Evolutionary conservation across 768 basidiomycete genomes (phyloP), one percentile per base, ranked within the genome.

Genomic region (Boletus coccyginus): DNA sequence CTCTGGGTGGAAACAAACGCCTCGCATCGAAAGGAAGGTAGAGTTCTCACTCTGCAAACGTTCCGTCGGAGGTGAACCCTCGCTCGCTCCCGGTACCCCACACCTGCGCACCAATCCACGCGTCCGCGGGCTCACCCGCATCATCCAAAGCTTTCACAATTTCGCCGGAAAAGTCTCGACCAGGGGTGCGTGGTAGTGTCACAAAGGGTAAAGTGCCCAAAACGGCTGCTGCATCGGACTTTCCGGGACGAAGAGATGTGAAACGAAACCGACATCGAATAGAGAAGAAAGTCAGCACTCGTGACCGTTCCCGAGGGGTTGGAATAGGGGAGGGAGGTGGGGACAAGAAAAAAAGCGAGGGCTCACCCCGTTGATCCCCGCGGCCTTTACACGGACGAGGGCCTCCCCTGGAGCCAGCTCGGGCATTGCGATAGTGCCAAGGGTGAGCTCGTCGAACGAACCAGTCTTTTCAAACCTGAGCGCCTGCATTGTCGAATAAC

Each of bases 111-210:
- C 68, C 72, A 1, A 69, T 46, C 71, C 71, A 73, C 5, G 58
- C 7, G 3, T 55, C 43, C 2, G 59, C 51, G 0, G 61, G 33
- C 5, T 51, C 45, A 9, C 70, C 71, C 2, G 55, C 27, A 5
- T 64, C 53, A 21, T 73, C 68, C 46, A 68, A 38, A 1, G 70
- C 73, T 35, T 73, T 70, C 12, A 69, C 63, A 31, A 73, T 68
- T n/a, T 73, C 65, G 0, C 71, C 71, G 2, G 71, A 73, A 38
- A 74, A 74, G 39, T 73, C 71, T 41, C 71, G 56, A 35, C 71
- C 71, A 10, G 63, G 63, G 29, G 50, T 68, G 35, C 71, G 71
- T 1, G 73, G 71, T 13, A 62, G 52, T 0, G 73, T 74, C 12
- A 74, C 71, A 52, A 73, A 71, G 2, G 61, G 71, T 16, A 73